Percentiles rank a stretch among this genome's conserved stretches.
Conservation (phyloP, 1,139 yeast species). For the Yamadazyma friedrichii region DNA sequence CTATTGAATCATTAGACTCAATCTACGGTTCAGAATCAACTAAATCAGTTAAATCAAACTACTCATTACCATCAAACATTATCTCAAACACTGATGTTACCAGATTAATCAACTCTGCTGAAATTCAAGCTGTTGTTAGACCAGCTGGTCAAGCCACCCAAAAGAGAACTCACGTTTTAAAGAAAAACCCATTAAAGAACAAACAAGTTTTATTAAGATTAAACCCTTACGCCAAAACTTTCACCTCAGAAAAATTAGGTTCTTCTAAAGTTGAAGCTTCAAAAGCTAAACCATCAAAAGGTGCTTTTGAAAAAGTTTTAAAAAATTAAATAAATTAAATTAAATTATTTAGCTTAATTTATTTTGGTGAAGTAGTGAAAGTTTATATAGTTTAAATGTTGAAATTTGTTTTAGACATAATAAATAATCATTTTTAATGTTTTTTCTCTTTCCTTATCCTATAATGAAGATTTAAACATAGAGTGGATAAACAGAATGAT, state of each 20-base stretch:
- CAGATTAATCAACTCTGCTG: constrained; percentile 98
- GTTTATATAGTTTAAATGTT: constrained; percentile 8
- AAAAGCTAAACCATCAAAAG: constrained; percentile 66
- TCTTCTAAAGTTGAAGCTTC: constrained; percentile 73
- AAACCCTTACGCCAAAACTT: constrained; percentile 99
- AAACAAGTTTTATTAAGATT: constrained; percentile 96
- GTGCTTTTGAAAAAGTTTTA: constrained; percentile 67
- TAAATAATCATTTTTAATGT: constrained; percentile 1
- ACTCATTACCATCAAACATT: constrained; percentile 92
- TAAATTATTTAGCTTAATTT: background rate
- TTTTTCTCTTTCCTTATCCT: background rate
- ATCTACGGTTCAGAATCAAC: constrained; percentile 95
- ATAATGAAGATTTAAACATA: too few relatives aligned
- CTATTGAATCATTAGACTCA: constrained; percentile 94
- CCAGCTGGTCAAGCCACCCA: constrained; percentile 94
- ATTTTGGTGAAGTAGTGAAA: background rate
- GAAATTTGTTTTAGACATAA: constrained; percentile 1
- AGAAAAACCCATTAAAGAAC: constrained; percentile 99
- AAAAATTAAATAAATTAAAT: constrained; percentile 37
- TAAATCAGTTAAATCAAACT: constrained; percentile 83
- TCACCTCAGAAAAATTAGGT: constrained; percentile 87
- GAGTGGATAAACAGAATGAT: background rate
- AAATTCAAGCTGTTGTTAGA: constrained; percentile 95
- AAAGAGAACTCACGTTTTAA: constrained; percentile 92
- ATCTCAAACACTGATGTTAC: constrained; percentile 93